These are phyloP conservation scores for Sclerotinia glacialis DNA, from an alignment of 2,329 filamentous ascomycete genomes.

Conservation along the genomic window DNA sequence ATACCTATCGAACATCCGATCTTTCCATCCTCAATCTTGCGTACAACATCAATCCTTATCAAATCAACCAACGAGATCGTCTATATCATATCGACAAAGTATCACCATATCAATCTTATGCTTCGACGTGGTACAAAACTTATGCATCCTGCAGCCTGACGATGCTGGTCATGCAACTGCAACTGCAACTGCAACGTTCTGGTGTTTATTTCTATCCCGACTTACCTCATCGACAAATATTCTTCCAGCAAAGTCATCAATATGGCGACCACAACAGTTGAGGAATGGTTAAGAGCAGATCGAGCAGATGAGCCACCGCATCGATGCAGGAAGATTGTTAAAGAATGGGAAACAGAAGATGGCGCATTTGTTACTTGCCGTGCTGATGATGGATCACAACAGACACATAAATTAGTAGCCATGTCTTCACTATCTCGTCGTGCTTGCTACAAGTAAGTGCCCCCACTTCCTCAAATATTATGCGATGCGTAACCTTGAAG, in stretches of 20 bases:
- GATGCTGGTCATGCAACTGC: constrained; percentile 39
- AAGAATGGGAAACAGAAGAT: constrained; percentile 37
- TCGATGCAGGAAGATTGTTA: constrained; percentile 39
- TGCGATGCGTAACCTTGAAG: background rate
- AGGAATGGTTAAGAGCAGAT: constrained; percentile 38
- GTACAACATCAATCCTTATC: background rate
- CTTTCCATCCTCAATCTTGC: constrained; percentile 19
- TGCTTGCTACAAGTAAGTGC: constrained; percentile 57
- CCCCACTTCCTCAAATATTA: background rate
- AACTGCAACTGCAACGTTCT: constrained; percentile 38
- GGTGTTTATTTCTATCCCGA: constrained; percentile 28
- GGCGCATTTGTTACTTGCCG: constrained; percentile 40
- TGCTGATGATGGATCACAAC: constrained; percentile 41
- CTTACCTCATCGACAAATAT: constrained; percentile 27
- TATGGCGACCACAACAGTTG: constrained; percentile 38
- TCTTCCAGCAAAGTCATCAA: constrained; percentile 26
- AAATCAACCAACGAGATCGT: constrained; percentile 15
- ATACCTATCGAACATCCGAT: constrained; percentile 19
- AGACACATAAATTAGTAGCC: constrained; percentile 39
- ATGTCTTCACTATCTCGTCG: constrained; percentile 82
- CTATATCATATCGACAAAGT: constrained; percentile 4
- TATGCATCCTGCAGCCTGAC: constrained; percentile 39
- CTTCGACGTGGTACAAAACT: constrained; percentile 35
- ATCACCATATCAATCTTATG: constrained; percentile 22
- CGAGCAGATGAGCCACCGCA: constrained; percentile 37